Conservation (phyloP, 2,329 filamentous ascomycete genomes). For the Phymatotrichopsis omnivora region DNA sequence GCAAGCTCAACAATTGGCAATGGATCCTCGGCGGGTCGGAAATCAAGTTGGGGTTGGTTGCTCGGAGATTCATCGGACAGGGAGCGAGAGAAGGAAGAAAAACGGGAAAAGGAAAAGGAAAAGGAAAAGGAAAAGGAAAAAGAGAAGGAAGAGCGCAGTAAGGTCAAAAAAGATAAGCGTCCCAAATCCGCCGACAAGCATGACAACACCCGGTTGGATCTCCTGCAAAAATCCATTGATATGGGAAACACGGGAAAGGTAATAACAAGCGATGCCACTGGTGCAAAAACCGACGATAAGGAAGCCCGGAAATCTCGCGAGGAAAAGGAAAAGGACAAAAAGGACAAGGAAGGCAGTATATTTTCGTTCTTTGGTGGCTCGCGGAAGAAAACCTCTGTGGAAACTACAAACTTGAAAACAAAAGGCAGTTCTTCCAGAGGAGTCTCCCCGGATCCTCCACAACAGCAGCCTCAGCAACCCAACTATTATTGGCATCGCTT, state of each 20-base stretch:
- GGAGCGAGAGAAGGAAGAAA: constrained; percentile 62
- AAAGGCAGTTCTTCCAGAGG: constrained; percentile 61
- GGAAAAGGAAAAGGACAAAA: constrained; percentile 57
- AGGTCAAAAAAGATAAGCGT: constrained; percentile 45
- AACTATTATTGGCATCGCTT: constrained; percentile 95
- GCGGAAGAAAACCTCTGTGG: constrained; percentile 57
- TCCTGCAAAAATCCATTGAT: constrained; percentile 81
- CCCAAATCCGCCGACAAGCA: constrained; percentile 43
- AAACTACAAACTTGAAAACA: constrained; percentile 19
- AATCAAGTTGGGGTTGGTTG: constrained; percentile 72
- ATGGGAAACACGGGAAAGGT: constrained; percentile 39
- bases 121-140: constrained; percentile 38
- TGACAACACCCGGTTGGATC: constrained; percentile 73
- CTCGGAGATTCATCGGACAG: constrained; percentile 46
- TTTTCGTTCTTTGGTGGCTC: constrained; percentile 84
- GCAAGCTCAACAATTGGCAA: constrained; percentile 21
- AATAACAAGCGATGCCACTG: constrained; percentile 20
- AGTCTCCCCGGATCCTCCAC: constrained; percentile 68
- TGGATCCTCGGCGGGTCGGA: constrained; percentile 44
- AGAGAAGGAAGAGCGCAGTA: constrained; percentile 42
- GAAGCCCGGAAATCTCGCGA: constrained; percentile 59
- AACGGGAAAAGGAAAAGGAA: constrained; percentile 49
- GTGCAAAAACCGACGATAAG: constrained; percentile 65
- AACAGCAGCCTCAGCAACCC: constrained; percentile 58
- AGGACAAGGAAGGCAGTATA: constrained; percentile 90